Conservation (phyloP, 2,329 filamentous ascomycete genomes). For the Microsporum audouinii region DNA sequence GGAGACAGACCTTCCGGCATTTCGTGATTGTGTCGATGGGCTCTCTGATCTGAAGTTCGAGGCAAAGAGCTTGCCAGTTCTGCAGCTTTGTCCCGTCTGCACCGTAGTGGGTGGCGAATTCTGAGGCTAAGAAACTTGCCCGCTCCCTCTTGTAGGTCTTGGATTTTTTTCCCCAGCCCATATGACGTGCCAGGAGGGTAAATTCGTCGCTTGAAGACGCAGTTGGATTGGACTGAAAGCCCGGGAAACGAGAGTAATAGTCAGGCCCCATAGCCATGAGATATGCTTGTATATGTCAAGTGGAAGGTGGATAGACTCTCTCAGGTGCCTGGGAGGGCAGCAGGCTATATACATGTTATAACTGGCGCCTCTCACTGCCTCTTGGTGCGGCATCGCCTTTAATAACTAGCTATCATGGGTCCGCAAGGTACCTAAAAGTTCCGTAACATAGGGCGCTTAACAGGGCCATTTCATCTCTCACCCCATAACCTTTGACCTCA, state of each 20-base stretch:
- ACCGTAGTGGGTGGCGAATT: background rate
- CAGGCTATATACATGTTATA: too few relatives aligned
- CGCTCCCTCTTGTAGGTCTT: background rate
- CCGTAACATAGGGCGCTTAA: too few relatives aligned
- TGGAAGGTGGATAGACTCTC: too few relatives aligned
- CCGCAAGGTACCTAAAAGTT: too few relatives aligned
- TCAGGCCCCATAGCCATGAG: background rate
- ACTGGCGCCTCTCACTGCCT: too few relatives aligned
- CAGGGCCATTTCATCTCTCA: too few relatives aligned
- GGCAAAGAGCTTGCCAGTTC: conserved; percentile 1
- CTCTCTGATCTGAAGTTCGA: background rate
- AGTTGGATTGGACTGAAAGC: conserved; percentile 1
- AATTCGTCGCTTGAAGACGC: background rate
- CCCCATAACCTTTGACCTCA: background rate
- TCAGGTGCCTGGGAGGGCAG: too few relatives aligned
- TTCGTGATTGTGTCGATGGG: background rate
- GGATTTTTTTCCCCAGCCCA: background rate
- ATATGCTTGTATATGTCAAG: too few relatives aligned
- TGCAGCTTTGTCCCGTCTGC: background rate
- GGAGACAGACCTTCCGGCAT: background rate
- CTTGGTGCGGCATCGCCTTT: too few relatives aligned
- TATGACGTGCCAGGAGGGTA: conserved; percentile 2
- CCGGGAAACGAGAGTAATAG: background rate
- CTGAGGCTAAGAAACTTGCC: background rate
- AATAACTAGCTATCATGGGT: too few relatives aligned